phyloP scores from a whole-genome alignment of 345 rosid genomes.

The Noccaea caerulescens region DNA sequence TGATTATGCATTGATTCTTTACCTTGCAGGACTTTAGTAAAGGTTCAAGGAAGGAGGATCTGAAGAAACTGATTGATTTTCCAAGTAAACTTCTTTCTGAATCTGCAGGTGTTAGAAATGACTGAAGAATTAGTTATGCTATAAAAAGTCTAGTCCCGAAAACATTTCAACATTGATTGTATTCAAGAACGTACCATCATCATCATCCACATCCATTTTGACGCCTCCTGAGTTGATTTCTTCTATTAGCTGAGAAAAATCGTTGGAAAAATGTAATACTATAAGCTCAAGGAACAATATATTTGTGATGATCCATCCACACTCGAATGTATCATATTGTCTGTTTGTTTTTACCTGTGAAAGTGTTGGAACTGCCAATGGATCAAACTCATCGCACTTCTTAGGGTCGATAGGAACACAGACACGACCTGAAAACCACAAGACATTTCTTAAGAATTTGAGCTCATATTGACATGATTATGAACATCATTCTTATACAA shows the following conservation, averaged over 20 bases:
- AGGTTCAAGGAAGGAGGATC: conserved; percentile 82
- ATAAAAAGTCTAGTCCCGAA: not conserved
- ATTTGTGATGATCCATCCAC: conserved; percentile 4
- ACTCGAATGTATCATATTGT: not conserved
- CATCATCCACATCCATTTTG: conserved; percentile 51
- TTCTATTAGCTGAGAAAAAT: conserved; percentile 65
- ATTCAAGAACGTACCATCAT: conserved; percentile 28
- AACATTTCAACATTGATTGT: conserved; percentile 1
- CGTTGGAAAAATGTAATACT: not conserved
- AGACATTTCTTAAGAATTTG: conserved; percentile 6
- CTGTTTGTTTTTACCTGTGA: conserved; percentile 52
- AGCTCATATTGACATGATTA: not conserved
- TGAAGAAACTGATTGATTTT: conserved; percentile 69
- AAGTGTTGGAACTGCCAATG: conserved; percentile 76
- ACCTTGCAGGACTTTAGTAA: conserved; percentile 94
- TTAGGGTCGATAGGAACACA: conserved; percentile 91
- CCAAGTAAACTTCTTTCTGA: conserved; percentile 80
- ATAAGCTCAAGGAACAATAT: not conserved
- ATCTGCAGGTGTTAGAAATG: conserved; percentile 46
- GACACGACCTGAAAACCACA: conserved; percentile 66
- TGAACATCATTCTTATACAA: conserved; percentile 14
- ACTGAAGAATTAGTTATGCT: not conserved
- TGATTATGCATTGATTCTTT: not conserved
- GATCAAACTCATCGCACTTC: conserved; percentile 82
- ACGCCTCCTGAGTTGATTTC: conserved; percentile 69